A percentile compares a stretch with the other conserved stretches of the same genome.
Conservation (phyloP, 2,329 filamentous ascomycete genomes). For the Claviceps lovelessii region DNA sequence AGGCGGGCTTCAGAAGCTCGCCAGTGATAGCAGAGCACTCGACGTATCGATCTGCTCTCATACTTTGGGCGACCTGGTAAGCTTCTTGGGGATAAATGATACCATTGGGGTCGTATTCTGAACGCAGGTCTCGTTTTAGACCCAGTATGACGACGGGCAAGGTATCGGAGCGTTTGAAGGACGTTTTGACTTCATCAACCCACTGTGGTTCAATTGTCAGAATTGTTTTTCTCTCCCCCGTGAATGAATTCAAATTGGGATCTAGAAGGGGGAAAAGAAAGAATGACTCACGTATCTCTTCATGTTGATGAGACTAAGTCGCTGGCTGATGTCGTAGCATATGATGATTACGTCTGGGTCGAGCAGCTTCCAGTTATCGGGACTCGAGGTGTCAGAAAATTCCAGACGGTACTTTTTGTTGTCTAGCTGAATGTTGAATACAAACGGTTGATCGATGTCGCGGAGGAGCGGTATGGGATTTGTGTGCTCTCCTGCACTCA, state of each 20-base stretch:
- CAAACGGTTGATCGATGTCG: constrained; percentile 46
- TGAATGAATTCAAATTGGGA: constrained; percentile 1
- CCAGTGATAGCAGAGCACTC: constrained; percentile 49
- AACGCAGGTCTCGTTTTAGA: constrained; percentile 45
- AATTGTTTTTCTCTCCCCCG: not conserved
- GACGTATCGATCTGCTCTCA: constrained; percentile 48
- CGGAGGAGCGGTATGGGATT: constrained; percentile 34
- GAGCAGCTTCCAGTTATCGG: constrained; percentile 44
- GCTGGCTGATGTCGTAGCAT: constrained; percentile 48
- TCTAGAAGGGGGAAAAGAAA: not conserved
- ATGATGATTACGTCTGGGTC: constrained; percentile 43
- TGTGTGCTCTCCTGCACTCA: constrained; percentile 31
- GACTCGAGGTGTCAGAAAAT: constrained; percentile 45
- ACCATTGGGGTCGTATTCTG: constrained; percentile 43
- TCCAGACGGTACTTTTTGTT: constrained; percentile 34
- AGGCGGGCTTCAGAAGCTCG: constrained; percentile 40
- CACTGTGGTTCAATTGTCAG: constrained; percentile 28
- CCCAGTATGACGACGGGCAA: constrained; percentile 44
- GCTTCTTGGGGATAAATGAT: constrained; percentile 48
- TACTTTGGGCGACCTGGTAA: constrained; percentile 39
- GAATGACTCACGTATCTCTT: constrained; percentile 34
- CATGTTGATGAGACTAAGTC: constrained; percentile 43
- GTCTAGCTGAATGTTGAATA: constrained; percentile 37
- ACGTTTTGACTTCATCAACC: constrained; percentile 37
- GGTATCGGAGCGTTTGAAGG: constrained; percentile 31